Evolutionary conservation across 2,329 filamentous ascomycete species (phyloP), one percentile per base, ranked within the genome.

Genomic region (Alternaria triticimaculans): DNA sequence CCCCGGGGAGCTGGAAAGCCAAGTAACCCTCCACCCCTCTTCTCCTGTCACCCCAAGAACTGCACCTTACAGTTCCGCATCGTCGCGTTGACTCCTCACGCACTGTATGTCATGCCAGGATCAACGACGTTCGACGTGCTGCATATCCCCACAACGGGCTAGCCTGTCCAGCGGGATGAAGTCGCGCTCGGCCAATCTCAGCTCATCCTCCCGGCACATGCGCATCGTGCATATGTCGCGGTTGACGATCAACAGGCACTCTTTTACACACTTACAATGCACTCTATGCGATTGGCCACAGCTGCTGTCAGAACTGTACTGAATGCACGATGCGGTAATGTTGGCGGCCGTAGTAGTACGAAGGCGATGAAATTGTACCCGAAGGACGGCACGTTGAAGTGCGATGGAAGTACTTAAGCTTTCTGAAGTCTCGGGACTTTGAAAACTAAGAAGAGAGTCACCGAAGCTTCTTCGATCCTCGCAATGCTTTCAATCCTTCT

Each of bases 401-500:
- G n/a, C 8, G 26, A 51, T 21, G 1, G 18, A 37, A 20, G 46
- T 33, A 64, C 56, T 63, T 55, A 66, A 59, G 30, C 30, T 50
- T 37, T 33, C 11, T 41, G 12, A 21, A 37, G 9, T 15, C 14
- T 45, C 8, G n/a, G 6, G 12, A 33, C 6, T 33, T n/a, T 37
- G 26, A 8, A 21, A 2, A 5, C 2, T 10, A 6, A 10, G 10
- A 43, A n/a, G 21, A 37, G 20, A 41, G 37, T 41, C 56, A 30
- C 25, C 18, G 4, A 30, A 21, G 49, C 37, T 43, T 37, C 5
- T 28, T 20, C 18, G 37, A n/a, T 23, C 9, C 14, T 55, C 50
- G 63, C 43, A n/a, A 73, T 75, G 72, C 48, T 33, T 10, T 51
- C 58, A 23, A 55, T 63, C n/a, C 53, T 72, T 25, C 55, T 72